These are phyloP conservation scores for Camptophora hylomeconis DNA, from an alignment of 2,329 filamentous ascomycete genomes.

Conservation along the genomic window DNA sequence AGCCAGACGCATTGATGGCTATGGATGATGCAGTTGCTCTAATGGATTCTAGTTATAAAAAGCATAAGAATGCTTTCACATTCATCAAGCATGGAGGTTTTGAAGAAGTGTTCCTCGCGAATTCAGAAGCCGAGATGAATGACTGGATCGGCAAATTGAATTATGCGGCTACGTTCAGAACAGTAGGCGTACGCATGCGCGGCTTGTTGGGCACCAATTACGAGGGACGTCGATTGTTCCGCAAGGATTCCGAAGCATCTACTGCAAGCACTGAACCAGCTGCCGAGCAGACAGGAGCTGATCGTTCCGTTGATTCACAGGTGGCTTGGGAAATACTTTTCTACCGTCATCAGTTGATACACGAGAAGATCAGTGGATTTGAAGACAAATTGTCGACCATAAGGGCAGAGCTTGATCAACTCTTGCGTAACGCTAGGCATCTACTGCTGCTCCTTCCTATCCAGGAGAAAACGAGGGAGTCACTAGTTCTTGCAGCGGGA, in stretches of 20 bases:
- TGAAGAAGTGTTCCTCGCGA: conserved; percentile 83
- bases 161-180: conserved; percentile 87
- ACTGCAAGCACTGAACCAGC: conserved; percentile 45
- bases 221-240: conserved; percentile 61
- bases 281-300: conserved; percentile 6
- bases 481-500: conserved; percentile 71
- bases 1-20: conserved; percentile 84
- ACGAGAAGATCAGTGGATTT: conserved; percentile 68
- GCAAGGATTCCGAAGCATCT: conserved; percentile 48
- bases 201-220: conserved; percentile 75
- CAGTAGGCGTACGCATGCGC: conserved; percentile 79
- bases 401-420: conserved; percentile 67
- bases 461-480: conserved; percentile 76
- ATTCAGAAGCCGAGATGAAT: conserved; percentile 82
- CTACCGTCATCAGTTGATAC: conserved; percentile 71
- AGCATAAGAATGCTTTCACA: conserved; percentile 85
- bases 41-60: conserved; percentile 74
- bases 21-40: conserved; percentile 87
- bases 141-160: conserved; percentile 96
- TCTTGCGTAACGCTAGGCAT: conserved; percentile 81
- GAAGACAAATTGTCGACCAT: conserved; percentile 62
- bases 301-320: conserved; percentile 60
- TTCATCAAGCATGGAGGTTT: conserved; percentile 77
- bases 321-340: conserved; percentile 76
- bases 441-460: conserved; percentile 80